phyloP scores from a whole-genome alignment of 345 rosid species.

The Iberis pinnata region DNA sequence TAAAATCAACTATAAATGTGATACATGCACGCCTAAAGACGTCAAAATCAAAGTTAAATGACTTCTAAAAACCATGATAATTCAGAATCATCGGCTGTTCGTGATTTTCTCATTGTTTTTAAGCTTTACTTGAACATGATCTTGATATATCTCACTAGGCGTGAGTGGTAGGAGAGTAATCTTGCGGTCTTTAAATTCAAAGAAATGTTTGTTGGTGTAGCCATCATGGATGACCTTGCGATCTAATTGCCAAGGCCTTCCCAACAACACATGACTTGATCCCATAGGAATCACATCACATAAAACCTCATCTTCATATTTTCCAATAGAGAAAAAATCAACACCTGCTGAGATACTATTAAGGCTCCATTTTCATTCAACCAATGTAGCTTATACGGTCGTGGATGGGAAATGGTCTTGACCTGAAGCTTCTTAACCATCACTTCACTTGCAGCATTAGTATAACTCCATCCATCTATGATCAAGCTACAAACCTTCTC shows the following conservation, averaged over 20 bases:
- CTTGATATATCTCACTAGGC: not conserved
- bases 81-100: too few relatives aligned
- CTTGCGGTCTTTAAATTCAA: not conserved
- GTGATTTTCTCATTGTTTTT: not conserved
- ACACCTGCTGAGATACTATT: not conserved
- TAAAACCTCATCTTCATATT: not conserved
- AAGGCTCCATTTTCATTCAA: too few relatives aligned
- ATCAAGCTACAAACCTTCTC: not conserved
- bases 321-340: not conserved
- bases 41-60: too few relatives aligned
- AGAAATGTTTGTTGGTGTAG: not conserved
- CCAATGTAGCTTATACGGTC: too few relatives aligned
- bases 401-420: too few relatives aligned
- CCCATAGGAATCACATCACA: not conserved
- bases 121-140: not conserved
- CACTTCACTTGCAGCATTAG: not conserved
- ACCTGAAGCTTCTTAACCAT: not conserved
- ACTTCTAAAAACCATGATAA: too few relatives aligned
- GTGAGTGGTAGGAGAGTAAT: not conserved
- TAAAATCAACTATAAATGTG: too few relatives aligned
- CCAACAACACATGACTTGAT: not conserved
- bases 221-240: not conserved
- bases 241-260: not conserved
- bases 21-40: too few relatives aligned
- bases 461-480: not conserved